phyloP scores from a whole-genome alignment of 164 flowering plant species.

The Echeveria elegans region DNA sequence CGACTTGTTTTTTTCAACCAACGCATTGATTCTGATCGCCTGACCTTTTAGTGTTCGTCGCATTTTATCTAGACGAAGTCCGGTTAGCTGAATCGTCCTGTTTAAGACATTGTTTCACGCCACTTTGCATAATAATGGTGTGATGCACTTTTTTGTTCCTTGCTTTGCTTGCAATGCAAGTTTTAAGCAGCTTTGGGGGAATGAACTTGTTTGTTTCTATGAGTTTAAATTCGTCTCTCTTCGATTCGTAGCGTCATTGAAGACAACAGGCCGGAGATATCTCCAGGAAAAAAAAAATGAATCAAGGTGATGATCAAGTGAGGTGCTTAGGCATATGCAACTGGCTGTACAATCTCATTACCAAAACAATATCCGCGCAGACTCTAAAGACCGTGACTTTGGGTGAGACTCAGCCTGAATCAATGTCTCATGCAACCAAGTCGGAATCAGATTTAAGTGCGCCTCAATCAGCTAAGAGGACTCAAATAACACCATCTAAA shows the following conservation, averaged over 20 bases:
- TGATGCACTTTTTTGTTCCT: background rate
- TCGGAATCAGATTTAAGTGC: background rate
- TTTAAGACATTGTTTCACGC: background rate
- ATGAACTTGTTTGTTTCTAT: background rate
- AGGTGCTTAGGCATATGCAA: background rate
- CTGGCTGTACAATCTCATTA: constrained; percentile 1
- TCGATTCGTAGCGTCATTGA: background rate
- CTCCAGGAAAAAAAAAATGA: background rate
- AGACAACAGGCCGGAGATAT: background rate
- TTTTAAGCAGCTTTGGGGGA: background rate
- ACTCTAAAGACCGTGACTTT: background rate
- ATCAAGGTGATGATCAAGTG: background rate
- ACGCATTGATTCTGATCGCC: no score
- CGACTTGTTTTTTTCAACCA: no score
- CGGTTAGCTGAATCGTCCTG: background rate
- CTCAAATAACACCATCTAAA: background rate
- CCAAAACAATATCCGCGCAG: background rate
- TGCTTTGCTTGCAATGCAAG: constrained; percentile 1
- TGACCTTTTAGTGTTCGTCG: no score
- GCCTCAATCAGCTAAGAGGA: background rate
- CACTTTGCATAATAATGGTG: background rate
- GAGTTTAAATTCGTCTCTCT: background rate
- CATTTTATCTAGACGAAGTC: background rate
- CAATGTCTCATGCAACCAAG: background rate
- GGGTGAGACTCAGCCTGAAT: background rate